phyloP scores from a whole-genome alignment of 345 rosid species.

The Hibiscus tridactylites region DNA sequence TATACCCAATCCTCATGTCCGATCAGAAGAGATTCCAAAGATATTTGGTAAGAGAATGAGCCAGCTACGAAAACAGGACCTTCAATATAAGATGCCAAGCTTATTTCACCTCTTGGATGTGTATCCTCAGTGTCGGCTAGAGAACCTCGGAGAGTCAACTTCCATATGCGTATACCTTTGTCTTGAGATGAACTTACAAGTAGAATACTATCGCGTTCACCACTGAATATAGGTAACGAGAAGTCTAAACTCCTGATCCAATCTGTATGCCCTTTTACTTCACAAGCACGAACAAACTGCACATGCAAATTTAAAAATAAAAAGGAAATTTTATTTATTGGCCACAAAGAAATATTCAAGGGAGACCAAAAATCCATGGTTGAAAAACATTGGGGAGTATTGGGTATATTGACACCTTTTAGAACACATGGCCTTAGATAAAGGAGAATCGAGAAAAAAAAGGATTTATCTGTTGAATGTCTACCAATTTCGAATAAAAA shows the following conservation, averaged over 20 bases:
- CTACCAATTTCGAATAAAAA: neutral
- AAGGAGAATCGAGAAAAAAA: neutral
- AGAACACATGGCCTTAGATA: neutral
- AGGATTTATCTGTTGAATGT: neutral
- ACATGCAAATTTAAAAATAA: constrained; percentile 11
- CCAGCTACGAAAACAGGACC: constrained; percentile 75
- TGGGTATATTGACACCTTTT: neutral
- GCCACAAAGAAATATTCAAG: neutral
- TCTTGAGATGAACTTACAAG: constrained; percentile 97
- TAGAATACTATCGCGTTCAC: constrained; percentile 39
- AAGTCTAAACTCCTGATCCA: constrained; percentile 96
- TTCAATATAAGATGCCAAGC: constrained; percentile 77
- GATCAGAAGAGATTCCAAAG: constrained; percentile 83
- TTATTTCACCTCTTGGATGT: constrained; percentile 39
- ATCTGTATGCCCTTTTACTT: constrained; percentile 88
- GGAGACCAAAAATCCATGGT: neutral
- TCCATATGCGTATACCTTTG: constrained; percentile 90
- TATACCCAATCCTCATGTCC: constrained; percentile 99
- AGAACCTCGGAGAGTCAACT: constrained; percentile 38
- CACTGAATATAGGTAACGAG: constrained; percentile 53
- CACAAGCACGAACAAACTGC: constrained; percentile 75
- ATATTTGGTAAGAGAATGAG: constrained; percentile 64
- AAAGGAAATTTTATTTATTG: neutral
- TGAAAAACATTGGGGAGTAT: neutral
- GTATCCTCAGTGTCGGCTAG: constrained; percentile 24